Evolutionary conservation across 2,329 filamentous ascomycete species (phyloP), one percentile per base, ranked within the genome.

Genomic region (Seiridium cupressi): DNA sequence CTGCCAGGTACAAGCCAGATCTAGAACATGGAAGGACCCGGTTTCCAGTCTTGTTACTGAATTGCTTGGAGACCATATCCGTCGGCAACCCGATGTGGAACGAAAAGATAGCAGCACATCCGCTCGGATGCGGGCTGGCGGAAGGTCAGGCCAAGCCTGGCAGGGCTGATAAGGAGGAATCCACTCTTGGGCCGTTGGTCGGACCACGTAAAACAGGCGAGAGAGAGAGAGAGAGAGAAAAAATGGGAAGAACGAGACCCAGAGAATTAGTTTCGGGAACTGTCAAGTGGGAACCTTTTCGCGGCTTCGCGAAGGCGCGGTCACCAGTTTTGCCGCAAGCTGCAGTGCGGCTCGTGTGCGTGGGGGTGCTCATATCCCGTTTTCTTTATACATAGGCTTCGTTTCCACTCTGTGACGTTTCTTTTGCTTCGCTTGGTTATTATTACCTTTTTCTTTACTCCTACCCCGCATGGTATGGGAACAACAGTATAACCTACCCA

Each of bases 291-390:
- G 35, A 51, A 26, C 47, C 49, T 49, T 36, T 51, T 51, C 49
- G 49, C 49, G 31, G 49, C 49, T 51, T 51, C 49, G 32, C 13
- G 34, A 35, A 53, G 49, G 18, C 18, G 18, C 18, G 18, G 18
- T 26, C 18, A 26, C 18, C 18, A 26, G 18, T 26, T 26, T 26
- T 34, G 49, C 32, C 32, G 38, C n/a, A 32, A 53, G 32, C 10
- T 53, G 32, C 35, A n/a, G 51, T 55, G 31, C 51, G 51, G 51
- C 51, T 44, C 26, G n/a, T 55, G 51, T 55, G 38, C 9, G 51
- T 53, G 7, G 38, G 38, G 13, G 38, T 7, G 38, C 38, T 7
- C 7, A 42, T 9, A 42, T 32, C 51, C 18, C n/a, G 36, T 35
- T 36, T n/a, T 53, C 49, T 36, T 13, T 26, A 11, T 32, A 10